Evolutionary conservation across 108 stramenopile species (phyloP), one percentile per base, ranked within the genome.

Genomic region (Conticribra guillardii): DNA sequence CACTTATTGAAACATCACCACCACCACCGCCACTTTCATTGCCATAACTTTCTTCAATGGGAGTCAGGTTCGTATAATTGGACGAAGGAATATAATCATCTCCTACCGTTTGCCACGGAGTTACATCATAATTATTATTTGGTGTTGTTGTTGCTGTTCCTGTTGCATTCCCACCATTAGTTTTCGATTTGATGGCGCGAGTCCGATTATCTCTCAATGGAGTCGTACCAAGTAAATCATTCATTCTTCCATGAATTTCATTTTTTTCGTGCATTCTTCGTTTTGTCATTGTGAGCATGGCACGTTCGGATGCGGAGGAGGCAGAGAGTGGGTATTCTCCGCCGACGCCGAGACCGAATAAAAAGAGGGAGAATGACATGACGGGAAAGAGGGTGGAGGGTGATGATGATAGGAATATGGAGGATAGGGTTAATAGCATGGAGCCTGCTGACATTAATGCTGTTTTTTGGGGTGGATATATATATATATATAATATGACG

Each of bases 311-410:
- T 0, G 90, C 90, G 23, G 69, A 67, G 0, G 74, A 60, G 0
- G 86, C 86, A n/a, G 72, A 69, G 29, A 91, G 59, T 0, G 90
- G 90, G 59, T 88, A 91, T 52, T 91, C 90, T 18, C 90, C 90
- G 0, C 90, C 90, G 3, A 91, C 90, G 2, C 90, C 90, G 19
- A 91, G 41, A 2, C 90, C 90, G 63, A 91, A 87, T 23, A 91
- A 21, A 32, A 87, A 87, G 9, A 87, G 51, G 8, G 71, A 57
- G 0, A 71, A 3, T 16, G 52, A 52, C 85, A 86, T 84, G 18
- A 60, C 57, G 9, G 53, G 53, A 51, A 83, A 86, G 4, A 89
- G 48, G 0, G 27, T 59, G 26, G 67, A 62, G 2, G 67, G 67
- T 17, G 8, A 26, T 8, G 37, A 41, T 5, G 59, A 46, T 22